A percentile compares a stretch with the other conserved stretches of the same genome.
phyloP scores from a whole-genome alignment of 2,329 filamentous ascomycete genomes.

The Fusarium pseudocircinatum region DNA sequence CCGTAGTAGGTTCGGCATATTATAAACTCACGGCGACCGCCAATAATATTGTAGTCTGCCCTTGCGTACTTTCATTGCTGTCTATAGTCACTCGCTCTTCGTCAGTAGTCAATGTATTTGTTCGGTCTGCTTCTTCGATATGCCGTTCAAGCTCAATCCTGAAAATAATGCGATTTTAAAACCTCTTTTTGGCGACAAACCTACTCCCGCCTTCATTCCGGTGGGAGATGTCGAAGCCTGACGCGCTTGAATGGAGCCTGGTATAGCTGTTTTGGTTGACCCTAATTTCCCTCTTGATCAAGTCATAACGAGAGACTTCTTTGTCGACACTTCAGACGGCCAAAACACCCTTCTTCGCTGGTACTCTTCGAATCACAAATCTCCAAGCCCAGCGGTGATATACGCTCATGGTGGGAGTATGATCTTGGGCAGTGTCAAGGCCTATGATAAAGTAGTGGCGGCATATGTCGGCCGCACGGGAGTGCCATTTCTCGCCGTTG shows the following conservation, averaged over 20 bases:
- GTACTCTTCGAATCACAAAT: not conserved
- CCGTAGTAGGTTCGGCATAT: not conserved
- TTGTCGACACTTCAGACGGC: not conserved
- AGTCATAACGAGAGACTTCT: not conserved
- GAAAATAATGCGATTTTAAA: not conserved
- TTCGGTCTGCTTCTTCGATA: not conserved
- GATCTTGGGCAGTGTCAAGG: not conserved
- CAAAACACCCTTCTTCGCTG: not conserved
- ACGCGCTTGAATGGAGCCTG: not conserved
- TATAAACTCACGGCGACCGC: not conserved
- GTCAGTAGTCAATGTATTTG: not conserved
- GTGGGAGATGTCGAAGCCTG: not conserved
- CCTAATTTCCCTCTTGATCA: not conserved
- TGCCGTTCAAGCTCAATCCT: not conserved
- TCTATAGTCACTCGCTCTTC: not conserved
- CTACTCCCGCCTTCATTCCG: not conserved
- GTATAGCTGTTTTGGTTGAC: not conserved
- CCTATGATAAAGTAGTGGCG: not conserved
- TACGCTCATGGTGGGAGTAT: not conserved
- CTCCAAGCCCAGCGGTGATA: not conserved
- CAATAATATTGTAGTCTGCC: not conserved
- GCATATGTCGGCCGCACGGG: not conserved
- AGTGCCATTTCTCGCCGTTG: not conserved
- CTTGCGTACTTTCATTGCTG: rapidly evolving
- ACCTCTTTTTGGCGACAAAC: not conserved